A percentile compares a stretch with the other conserved stretches of the same genome.
Conservation (phyloP, 805 yeast species). For the Starmerella etchellsii region DNA sequence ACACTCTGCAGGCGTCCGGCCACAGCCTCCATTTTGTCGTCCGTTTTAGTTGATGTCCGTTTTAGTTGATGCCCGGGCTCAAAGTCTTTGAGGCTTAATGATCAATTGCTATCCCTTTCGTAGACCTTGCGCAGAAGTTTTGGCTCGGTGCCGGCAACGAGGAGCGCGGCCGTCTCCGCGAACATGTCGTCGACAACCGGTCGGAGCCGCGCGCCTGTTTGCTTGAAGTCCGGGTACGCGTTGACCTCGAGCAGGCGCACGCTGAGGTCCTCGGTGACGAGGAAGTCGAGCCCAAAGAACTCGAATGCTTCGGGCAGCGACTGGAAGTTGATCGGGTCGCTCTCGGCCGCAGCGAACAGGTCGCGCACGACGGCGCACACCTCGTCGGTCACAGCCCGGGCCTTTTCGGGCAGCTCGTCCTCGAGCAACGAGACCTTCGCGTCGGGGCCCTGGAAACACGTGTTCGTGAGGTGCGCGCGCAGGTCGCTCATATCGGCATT, state of each 20-base stretch:
- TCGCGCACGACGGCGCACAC: conserved; percentile 56
- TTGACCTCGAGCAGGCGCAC: conserved; percentile 72
- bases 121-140: neutral
- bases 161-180: conserved; percentile 36
- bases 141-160: neutral
- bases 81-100: neutral
- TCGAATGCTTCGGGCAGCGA: conserved; percentile 75
- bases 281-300: conserved; percentile 77
- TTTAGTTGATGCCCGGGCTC: too few species aligned
- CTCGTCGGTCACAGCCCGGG: conserved; percentile 30
- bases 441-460: conserved; percentile 62
- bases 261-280: conserved; percentile 42
- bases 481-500: conserved; percentile 31
- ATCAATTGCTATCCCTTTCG: neutral
- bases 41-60: too few species aligned
- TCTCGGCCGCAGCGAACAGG: conserved; percentile 69
- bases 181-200: conserved; percentile 53
- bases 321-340: conserved; percentile 74
- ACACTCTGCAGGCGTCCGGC: too few species aligned
- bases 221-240: conserved; percentile 93
- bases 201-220: conserved; percentile 72
- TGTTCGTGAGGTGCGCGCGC: conserved; percentile 79
- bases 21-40: too few species aligned
- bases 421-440: conserved; percentile 52
- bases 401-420: conserved; percentile 35